Conservation (phyloP, 345 rosid species). For the Camelina hispida region DNA sequence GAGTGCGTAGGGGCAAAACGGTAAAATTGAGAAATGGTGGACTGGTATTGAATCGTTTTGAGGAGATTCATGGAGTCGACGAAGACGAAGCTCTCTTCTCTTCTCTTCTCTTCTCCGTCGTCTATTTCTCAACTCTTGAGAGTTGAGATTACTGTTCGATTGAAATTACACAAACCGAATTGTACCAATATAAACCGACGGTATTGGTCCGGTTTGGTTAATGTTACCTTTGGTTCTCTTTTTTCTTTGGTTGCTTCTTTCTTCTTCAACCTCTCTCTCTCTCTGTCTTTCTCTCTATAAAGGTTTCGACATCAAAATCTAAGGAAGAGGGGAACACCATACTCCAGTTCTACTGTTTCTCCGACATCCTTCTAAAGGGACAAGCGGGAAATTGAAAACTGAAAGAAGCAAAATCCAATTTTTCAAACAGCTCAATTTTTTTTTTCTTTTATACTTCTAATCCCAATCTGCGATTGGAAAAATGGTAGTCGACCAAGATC, state of each 20-base stretch:
- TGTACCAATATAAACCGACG: conserved; percentile 20
- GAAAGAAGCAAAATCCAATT: background rate
- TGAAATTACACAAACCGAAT: conserved; percentile 1
- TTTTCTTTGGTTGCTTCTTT: conserved; percentile 21
- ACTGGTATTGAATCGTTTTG: conserved; percentile 47
- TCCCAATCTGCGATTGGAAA: conserved; percentile 25
- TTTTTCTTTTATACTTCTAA: background rate
- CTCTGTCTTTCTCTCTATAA: conserved; percentile 16
- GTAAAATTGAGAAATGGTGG: conserved; percentile 33
- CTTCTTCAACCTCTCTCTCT: conserved; percentile 21
- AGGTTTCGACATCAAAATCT: conserved; percentile 24
- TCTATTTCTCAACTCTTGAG: background rate
- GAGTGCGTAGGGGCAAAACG: conserved; percentile 26
- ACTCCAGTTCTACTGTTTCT: conserved; percentile 26
- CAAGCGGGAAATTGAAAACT: conserved; percentile 37
- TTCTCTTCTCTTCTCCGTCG: conserved; percentile 12
- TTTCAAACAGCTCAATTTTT: background rate
- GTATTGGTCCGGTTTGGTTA: conserved; percentile 34
- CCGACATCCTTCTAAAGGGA: conserved; percentile 19
- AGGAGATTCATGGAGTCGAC: conserved; percentile 57
- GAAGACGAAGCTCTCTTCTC: conserved; percentile 7
- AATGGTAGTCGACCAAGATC: conserved; percentile 66
- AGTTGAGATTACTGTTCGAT: conserved; percentile 28
- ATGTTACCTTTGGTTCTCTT: background rate
- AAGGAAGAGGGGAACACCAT: background rate